phyloP scores from a whole-genome alignment of 106 monocot species.

The Allium fistulosum region DNA sequence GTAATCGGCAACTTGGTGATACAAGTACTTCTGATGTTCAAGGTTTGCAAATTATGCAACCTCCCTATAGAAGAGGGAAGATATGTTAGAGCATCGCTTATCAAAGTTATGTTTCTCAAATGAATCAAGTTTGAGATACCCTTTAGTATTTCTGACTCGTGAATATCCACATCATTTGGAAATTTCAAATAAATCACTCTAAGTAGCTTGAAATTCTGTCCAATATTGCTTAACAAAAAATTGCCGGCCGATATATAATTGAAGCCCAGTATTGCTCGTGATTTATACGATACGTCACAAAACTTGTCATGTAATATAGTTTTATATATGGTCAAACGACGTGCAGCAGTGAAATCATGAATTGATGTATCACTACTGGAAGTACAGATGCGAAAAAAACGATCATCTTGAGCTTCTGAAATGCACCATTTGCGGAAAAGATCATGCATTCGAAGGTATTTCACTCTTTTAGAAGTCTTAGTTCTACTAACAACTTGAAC shows the following conservation, averaged over 20 bases:
- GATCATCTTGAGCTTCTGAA: too few relatives aligned
- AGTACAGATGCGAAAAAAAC: too few relatives aligned
- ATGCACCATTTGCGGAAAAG: too few relatives aligned
- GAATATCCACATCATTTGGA: conserved; percentile 3
- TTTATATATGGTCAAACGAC: too few relatives aligned
- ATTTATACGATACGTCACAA: too few relatives aligned
- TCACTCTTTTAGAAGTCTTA: too few relatives aligned
- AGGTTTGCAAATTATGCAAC: conserved; percentile 23
- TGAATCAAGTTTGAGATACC: conserved; percentile 26
- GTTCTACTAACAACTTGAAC: too few relatives aligned
- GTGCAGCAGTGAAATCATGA: too few relatives aligned
- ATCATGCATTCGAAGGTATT: too few relatives aligned
- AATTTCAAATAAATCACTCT: conserved; percentile 28
- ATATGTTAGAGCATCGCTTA: conserved; percentile 7
- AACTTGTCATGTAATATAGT: too few relatives aligned
- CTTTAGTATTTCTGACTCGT: conserved; percentile 13
- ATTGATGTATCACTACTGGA: too few relatives aligned
- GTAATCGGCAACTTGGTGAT: conserved; percentile 7
- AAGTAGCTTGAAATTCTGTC: conserved; percentile 14
- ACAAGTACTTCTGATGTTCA: conserved; percentile 18
- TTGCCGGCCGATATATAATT: not conserved
- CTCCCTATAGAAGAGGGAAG: conserved; percentile 18
- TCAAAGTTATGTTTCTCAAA: conserved; percentile 27
- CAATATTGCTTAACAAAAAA: not conserved
- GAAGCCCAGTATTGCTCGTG: too few relatives aligned